These are phyloP conservation scores for Volvox reticuliferus DNA, from an alignment of 139 green algal species.

Conservation along the genomic window DNA sequence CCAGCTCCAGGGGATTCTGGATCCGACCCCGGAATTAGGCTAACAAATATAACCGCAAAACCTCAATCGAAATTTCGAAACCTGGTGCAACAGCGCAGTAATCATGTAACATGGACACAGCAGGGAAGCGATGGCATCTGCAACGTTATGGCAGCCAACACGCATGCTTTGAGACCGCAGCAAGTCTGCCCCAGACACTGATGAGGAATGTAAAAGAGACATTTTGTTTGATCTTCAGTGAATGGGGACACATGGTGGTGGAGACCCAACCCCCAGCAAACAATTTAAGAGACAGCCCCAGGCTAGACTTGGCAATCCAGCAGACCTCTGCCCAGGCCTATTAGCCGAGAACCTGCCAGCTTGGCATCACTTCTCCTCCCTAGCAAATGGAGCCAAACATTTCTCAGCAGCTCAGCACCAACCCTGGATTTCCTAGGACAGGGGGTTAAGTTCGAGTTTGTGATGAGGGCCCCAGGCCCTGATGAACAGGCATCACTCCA, in stretches of 20 bases:
- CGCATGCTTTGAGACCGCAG: too few relatives aligned
- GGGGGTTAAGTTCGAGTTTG: neutral
- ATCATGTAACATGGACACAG: too few relatives aligned
- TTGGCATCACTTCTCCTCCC: neutral
- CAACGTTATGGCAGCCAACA: too few relatives aligned
- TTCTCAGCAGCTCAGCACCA: neutral
- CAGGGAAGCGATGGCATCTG: too few relatives aligned
- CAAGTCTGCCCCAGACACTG: too few relatives aligned
- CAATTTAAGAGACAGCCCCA: neutral
- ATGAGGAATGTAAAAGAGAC: conserved; percentile 1
- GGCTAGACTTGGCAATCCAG: neutral
- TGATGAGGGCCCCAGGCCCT: neutral
- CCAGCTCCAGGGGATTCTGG: too few relatives aligned
- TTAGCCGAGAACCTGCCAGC: neutral
- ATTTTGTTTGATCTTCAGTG: neutral
- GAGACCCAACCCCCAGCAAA: neutral
- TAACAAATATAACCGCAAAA: too few relatives aligned
- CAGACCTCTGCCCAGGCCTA: neutral
- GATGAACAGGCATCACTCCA: neutral
- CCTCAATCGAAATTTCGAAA: too few relatives aligned
- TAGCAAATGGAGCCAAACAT: neutral
- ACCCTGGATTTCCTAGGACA: neutral
- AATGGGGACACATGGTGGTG: neutral
- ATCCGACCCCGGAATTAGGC: too few relatives aligned
- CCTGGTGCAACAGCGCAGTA: too few relatives aligned